Conservation (phyloP, 345 rosid genomes). For the Gynandropsis gynandra region DNA sequence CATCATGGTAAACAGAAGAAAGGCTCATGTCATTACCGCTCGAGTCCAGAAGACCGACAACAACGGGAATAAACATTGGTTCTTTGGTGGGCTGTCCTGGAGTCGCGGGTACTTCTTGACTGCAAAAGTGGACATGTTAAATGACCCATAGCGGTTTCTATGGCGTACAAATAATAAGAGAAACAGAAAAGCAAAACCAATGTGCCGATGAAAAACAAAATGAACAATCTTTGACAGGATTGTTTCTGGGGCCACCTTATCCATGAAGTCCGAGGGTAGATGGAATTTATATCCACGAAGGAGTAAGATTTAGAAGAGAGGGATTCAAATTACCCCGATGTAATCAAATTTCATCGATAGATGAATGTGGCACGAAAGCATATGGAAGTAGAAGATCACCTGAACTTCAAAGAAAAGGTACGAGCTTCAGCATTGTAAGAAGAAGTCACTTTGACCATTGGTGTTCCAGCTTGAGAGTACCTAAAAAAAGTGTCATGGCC, state of each 20-base stretch:
- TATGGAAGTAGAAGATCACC: conserved; percentile 35
- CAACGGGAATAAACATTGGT: conserved; percentile 85
- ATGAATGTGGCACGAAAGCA: neutral
- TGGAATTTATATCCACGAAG: neutral
- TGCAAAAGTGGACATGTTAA: conserved; percentile 25
- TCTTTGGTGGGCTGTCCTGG: conserved; percentile 91
- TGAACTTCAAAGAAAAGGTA: conserved; percentile 79
- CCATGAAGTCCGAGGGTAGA: no score
- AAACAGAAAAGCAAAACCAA: conserved; percentile 9
- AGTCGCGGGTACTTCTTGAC: conserved; percentile 83
- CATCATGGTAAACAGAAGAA: conserved; percentile 61
- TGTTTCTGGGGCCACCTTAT: no score
- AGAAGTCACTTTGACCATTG: conserved; percentile 71
- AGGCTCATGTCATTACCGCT: conserved; percentile 78
- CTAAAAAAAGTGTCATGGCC: conserved; percentile 32
- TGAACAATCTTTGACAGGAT: no score
- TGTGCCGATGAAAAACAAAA: conserved; percentile 7
- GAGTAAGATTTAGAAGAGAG: neutral
- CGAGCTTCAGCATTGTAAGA: conserved; percentile 62
- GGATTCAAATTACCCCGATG: neutral
- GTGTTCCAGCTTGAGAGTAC: conserved; percentile 99
- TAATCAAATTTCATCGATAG: neutral
- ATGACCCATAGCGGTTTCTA: neutral
- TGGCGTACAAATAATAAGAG: neutral
- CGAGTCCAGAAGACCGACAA: conserved; percentile 65